phyloP scores from a whole-genome alignment of 345 rosid genomes.

The thale cress (Arabidopsis thaliana) region TAIR10.1 NC_003074.8:16494001-16494500 shows the following conservation, averaged over 20 bases:
- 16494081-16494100: neutral
- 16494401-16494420: conserved; percentile 68
- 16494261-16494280: neutral
- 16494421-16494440: conserved; percentile 72
- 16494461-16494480: conserved; percentile 3
- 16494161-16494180: neutral
- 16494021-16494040: neutral
- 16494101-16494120: neutral
- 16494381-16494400: conserved; percentile 46
- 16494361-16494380: conserved; percentile 78
- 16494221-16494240: neutral
- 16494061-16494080: neutral
- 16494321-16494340: conserved; percentile 99
- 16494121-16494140: conserved; percentile 8
- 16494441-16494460: conserved; percentile 66
- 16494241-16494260: neutral
- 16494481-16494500: neutral
- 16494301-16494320: conserved; percentile 97
- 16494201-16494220: neutral
- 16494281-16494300: conserved; percentile 58
- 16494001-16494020: neutral
- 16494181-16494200: conserved; percentile 29
- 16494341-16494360: conserved; percentile 89
- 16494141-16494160: neutral
- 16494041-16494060: neutral